Evolutionary conservation across 306 rosid species (phyloP).

Genomic region (Neltuma alba): DNA sequence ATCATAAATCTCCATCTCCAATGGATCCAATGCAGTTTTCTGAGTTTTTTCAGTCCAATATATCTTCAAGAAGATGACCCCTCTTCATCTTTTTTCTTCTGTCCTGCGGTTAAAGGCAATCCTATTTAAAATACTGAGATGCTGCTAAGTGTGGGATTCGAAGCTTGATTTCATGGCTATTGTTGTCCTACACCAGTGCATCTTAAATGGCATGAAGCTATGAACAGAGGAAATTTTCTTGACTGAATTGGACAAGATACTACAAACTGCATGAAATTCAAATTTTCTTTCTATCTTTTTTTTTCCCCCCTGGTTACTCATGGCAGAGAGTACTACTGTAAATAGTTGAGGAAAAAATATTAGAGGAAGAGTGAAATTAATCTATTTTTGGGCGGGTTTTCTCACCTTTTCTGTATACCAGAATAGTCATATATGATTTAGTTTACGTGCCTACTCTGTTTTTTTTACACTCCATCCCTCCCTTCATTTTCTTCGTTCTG

Average conservation of each 20-base stretch:
- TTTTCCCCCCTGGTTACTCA: background rate
- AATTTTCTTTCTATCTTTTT: background rate
- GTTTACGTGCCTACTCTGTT: conserved; percentile 10
- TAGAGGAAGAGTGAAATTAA: conserved; percentile 31
- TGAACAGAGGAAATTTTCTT: too few species aligned
- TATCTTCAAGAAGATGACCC: background rate
- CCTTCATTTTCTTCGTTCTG: background rate
- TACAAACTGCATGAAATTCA: background rate
- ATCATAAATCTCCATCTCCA: background rate
- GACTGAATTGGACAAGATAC: background rate
- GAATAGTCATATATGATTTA: conserved; percentile 39
- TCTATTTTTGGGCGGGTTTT: conserved; percentile 40
- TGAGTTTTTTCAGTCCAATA: background rate
- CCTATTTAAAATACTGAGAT: too few species aligned
- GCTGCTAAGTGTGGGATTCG: too few species aligned
- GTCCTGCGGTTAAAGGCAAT: too few species aligned
- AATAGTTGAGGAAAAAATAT: conserved; percentile 36
- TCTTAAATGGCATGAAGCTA: too few species aligned
- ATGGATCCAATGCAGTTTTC: background rate
- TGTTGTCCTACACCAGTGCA: too few species aligned
- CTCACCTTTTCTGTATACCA: conserved; percentile 52
- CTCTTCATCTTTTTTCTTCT: background rate
- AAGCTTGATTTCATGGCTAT: too few species aligned
- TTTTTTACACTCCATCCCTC: background rate
- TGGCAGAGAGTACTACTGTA: conserved; percentile 30